Base-by-base conservation (phyloP, 116 monocot species). In the Iris pallida region DNA sequence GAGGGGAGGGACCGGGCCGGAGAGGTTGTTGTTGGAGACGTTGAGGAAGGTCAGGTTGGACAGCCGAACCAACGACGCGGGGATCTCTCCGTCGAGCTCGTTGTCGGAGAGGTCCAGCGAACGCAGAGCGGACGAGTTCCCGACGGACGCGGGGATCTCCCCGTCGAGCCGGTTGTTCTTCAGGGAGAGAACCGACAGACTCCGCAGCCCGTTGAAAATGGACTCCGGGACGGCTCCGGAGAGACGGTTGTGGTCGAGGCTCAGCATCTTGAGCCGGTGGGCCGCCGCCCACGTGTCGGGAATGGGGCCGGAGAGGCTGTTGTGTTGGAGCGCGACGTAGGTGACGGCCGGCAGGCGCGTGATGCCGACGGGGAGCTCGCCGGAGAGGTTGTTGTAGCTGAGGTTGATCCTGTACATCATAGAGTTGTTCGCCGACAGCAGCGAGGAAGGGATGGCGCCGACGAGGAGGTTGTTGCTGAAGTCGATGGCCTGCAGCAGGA, bases 81-180 rank as follows among this genome's bases (percentile, higher is more conserved):
- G 71, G 43, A 80, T 67, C 43, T 42, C 61, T 56, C 83, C 79
- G 45, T 53, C 20, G n/a, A 86, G 68, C 47, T 70, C 40, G 59
- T 86, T 86, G 4, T 62, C 18, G 14, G 86, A 82, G 30, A 86
- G 62, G 49, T 86, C 76, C 12, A 86, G 57, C 1, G 64, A 60
- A 63, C 68, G 60, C 42, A 86, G 69, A 70, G 19, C 71, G 0
- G 57, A 59, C 59, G 79, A 73, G 11, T 5, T 67, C 7, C 79
- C 71, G 5, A 86, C 62, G 54, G 79, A 82, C 53, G 54, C 47
- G 5, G 82, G 86, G 18, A 86, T 79, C 41, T 68, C 75, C 10
- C 87, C 87, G 54, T 66, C 78, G 19, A 87, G 67, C 42, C 44
- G 43, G 47, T 87, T 87, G 61, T 78, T n/a, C n/a, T n/a, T n/a